Evolutionary conservation across 345 rosid genomes (phyloP).

Genomic region (Sonneratia alba): DNA sequence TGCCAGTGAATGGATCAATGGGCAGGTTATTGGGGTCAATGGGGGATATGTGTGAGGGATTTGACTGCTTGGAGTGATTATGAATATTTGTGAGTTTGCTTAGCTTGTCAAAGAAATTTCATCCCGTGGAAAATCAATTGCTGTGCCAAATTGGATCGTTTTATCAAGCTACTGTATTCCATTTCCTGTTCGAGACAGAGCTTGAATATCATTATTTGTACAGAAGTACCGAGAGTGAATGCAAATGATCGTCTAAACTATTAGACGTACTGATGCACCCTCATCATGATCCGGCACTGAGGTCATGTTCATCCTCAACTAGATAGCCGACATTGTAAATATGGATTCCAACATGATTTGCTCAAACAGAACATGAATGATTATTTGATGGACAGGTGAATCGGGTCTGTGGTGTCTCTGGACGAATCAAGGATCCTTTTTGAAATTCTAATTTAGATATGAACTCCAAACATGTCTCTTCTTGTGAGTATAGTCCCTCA

Average conservation of each 20-base stretch:
- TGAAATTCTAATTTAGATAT: background rate
- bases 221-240: too few relatives aligned
- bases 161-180: too few relatives aligned
- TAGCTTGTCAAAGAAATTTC: background rate
- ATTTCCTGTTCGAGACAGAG: background rate
- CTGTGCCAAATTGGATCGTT: background rate
- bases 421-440: background rate
- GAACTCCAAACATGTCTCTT: background rate
- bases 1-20: slow-evolving; percentile 17
- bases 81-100: too few relatives aligned
- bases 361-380: background rate
- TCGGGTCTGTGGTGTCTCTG: background rate
- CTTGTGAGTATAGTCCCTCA: background rate
- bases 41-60: slow-evolving; percentile 10
- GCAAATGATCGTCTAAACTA: too few relatives aligned
- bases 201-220: too few relatives aligned
- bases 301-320: background rate
- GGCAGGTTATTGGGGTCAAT: slow-evolving; percentile 9
- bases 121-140: background rate
- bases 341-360: background rate
- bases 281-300: too few relatives aligned
- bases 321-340: background rate
- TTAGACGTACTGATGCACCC: too few relatives aligned
- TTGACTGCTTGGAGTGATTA: background rate
- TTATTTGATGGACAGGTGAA: background rate